Conservation (phyloP, 257 asterid genomes). For the Craterostigma plantagineum region DNA sequence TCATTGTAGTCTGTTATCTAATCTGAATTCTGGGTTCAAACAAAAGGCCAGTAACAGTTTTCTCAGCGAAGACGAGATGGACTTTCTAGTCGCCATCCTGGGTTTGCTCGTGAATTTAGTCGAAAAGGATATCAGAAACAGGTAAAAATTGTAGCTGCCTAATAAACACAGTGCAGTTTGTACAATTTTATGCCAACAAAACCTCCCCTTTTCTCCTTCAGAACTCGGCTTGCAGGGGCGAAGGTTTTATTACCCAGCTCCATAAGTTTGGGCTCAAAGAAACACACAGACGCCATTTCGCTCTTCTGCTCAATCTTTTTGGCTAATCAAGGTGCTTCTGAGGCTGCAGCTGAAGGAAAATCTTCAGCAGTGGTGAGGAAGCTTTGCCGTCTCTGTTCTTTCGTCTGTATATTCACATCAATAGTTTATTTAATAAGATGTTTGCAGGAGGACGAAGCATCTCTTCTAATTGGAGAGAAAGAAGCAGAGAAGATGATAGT, state of each 20-base stretch:
- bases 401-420: no score
- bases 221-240: conserved; percentile 54
- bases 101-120: conserved; percentile 82
- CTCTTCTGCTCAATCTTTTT: conserved; percentile 59
- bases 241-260: conserved; percentile 30
- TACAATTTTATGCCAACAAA: not conserved
- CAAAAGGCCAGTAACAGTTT: conserved; percentile 13
- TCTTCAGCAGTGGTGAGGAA: conserved; percentile 39
- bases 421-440: no score
- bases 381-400: not conserved
- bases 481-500: conserved; percentile 97
- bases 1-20: conserved; percentile 13
- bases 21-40: conserved; percentile 15
- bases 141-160: conserved; percentile 15
- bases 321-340: conserved; percentile 56
- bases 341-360: conserved; percentile 45
- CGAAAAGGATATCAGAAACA: conserved; percentile 53
- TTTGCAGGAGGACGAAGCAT: conserved; percentile 73
- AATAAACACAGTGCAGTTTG: not conserved
- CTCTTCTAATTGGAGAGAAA: conserved; percentile 70
- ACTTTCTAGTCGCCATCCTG: conserved; percentile 66
- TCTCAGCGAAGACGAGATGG: conserved; percentile 57
- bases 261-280: conserved; percentile 20
- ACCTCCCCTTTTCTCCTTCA: conserved; percentile 6
- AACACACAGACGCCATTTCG: conserved; percentile 33